A percentile compares a stretch with the other conserved stretches of the same genome.
phyloP scores from a whole-genome alignment of 148 eudicot genomes.

The Camellia lanceoleosa region DNA sequence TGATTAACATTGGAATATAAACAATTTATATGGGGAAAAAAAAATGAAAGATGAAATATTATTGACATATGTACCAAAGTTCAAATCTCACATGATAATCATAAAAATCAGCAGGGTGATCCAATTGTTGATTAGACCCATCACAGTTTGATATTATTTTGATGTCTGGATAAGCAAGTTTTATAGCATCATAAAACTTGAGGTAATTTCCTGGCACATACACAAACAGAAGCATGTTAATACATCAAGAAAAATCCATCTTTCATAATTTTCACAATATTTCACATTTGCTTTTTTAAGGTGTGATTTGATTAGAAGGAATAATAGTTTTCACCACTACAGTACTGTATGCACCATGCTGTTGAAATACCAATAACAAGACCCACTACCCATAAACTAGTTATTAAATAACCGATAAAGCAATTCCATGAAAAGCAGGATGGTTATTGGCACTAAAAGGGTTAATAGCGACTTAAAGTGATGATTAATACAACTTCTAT shows the following conservation, averaged over 20 bases:
- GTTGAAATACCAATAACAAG: not conserved
- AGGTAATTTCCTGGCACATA: slow-evolving; percentile 66
- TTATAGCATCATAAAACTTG: slow-evolving; percentile 66
- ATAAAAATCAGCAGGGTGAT: slow-evolving; percentile 89
- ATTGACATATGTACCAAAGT: not conserved
- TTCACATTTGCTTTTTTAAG: not conserved
- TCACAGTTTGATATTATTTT: slow-evolving; percentile 80
- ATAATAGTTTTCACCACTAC: not conserved
- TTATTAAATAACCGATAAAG: not conserved
- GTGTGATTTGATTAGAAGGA: not conserved
- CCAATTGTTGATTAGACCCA: slow-evolving; percentile 50
- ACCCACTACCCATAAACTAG: not conserved
- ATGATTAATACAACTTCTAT: too few species aligned
- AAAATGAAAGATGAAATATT: not conserved
- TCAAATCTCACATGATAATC: slow-evolving; percentile 74
- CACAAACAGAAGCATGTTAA: slow-evolving; percentile 5
- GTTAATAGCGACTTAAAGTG: too few species aligned
- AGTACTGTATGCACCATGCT: not conserved
- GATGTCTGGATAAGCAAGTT: slow-evolving; percentile 75
- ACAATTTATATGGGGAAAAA: not conserved
- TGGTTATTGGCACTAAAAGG: not conserved
- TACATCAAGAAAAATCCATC: not conserved
- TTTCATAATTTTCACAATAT: not conserved
- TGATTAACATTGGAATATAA: not conserved
- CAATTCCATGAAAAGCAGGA: not conserved